Percentiles rank a stretch among this genome's conserved stretches.
Evolutionary conservation across 2,329 filamentous ascomycete species (phyloP).

Genomic region (Xylaria sp.): DNA sequence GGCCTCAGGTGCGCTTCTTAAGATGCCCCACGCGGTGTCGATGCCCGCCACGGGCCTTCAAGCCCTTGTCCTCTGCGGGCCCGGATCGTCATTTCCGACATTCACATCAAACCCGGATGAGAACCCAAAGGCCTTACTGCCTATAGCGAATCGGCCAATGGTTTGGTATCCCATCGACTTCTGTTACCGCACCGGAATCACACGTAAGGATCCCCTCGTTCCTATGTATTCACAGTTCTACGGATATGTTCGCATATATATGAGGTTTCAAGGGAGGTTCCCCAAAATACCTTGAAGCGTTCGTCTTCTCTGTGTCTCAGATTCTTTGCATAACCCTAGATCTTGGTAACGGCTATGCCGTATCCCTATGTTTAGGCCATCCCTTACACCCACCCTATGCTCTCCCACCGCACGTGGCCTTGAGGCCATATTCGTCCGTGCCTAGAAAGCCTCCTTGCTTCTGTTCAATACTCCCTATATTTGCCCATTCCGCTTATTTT

Average conservation of each 20-base stretch:
- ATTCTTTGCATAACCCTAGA: neutral
- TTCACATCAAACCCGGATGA: constrained; percentile 81
- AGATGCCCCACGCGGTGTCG: constrained; percentile 75
- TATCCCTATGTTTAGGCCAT: neutral
- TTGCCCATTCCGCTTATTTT: constrained; percentile 10
- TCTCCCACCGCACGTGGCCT: neutral
- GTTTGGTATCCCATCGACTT: constrained; percentile 88
- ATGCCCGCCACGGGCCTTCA: constrained; percentile 78
- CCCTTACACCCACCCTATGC: neutral
- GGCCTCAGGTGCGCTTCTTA: constrained; percentile 18
- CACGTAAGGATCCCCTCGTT: constrained; percentile 54
- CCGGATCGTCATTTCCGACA: constrained; percentile 78
- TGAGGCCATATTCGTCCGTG: neutral
- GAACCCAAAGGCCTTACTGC: constrained; percentile 79
- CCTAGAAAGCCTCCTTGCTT: neutral
- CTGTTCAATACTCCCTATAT: neutral
- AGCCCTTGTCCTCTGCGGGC: constrained; percentile 81
- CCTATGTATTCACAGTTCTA: neutral
- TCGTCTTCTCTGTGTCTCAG: neutral
- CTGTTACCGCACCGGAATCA: constrained; percentile 79
- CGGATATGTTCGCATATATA: neutral
- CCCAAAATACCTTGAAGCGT: neutral
- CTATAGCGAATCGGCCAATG: constrained; percentile 85
- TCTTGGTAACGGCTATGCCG: neutral
- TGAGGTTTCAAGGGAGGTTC: neutral